Base-by-base conservation (phyloP, 1,139 yeast species). In the Saccharomyces hybrid region DNA sequence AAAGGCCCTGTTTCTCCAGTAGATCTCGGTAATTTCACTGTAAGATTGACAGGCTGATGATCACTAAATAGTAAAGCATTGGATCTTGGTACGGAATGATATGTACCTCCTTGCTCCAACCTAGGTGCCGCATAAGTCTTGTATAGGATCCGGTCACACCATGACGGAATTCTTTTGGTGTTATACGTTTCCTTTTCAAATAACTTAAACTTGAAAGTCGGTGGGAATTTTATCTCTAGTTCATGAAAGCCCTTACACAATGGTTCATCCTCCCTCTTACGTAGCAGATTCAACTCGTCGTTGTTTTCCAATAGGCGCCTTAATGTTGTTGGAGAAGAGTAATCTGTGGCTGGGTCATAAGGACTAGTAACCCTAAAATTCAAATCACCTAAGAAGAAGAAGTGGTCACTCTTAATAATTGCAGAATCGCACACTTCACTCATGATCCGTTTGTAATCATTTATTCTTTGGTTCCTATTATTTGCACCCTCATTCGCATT, bases 61-160 rank as follows among this genome's bases (percentile, higher is more conserved):
- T 73, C 76, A 1, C 75, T 69, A 31, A 66, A 64, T 21, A 55
- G 59, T 38, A 70, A 54, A 0, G 53, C 58, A 1, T 49, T 38
- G 5, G 56, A 41, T 48, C 71, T 60, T n/a, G 50, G 47, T 3
- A 71, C 42, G 0, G 71, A 60, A 14, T 56, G 55, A 55, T 73
- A 73, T 2, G 50, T 47, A 2, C 53, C 7, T 3, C 57, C 49
- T 3, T 50, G 41, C 1, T 38, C 52, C 3, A 55, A 47, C 2
- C 42, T 34, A 4, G 59, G 63, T 1, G 56, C 53, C 2, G 58
- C 60, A 63, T 83, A 83, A 0, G 76, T 68, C 56, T 80, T 79
- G 63, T 74, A 88, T 49, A 90, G 67, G 2, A 90, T 80, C 52
- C 97, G 73, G 67, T 90, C 97, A 69, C 97, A 89, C 96, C 96